A percentile compares a stretch with the other conserved stretches of the same genome.
Evolutionary conservation across 371 early-diverging fungal genomes (phyloP).

Genomic region (Capillidium rhysosporum): DNA sequence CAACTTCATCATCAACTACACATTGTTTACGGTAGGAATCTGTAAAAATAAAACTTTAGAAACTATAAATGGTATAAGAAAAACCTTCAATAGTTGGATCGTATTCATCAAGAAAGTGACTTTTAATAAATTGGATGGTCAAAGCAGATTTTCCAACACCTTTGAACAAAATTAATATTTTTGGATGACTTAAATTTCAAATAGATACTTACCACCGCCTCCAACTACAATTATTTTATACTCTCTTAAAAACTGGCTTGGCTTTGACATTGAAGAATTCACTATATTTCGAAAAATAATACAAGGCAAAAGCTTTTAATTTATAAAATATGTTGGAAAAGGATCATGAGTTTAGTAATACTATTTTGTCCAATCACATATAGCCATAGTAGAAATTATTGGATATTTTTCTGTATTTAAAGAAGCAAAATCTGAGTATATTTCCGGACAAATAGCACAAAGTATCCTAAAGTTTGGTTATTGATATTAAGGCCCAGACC

Average conservation of each 20-base stretch:
- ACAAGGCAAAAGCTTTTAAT: too few species aligned
- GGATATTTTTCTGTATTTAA: too few species aligned
- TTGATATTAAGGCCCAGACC: too few species aligned
- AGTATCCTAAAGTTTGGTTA: too few species aligned
- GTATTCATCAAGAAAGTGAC: conserved; percentile 78
- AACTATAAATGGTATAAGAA: neutral
- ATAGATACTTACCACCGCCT: conserved; percentile 46
- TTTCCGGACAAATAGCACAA: too few species aligned
- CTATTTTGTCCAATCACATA: too few species aligned
- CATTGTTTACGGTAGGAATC: conserved; percentile 84
- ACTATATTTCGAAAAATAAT: too few species aligned
- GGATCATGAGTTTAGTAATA: too few species aligned
- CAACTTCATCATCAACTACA: conserved; percentile 59
- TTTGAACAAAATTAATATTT: conserved; percentile 8
- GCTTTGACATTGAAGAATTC: too few species aligned
- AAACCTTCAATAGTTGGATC: conserved; percentile 84
- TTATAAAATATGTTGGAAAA: too few species aligned
- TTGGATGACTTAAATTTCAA: neutral
- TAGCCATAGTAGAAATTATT: too few species aligned
- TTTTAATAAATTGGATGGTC: conserved; percentile 78
- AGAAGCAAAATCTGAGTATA: too few species aligned
- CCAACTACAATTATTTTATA: conserved; percentile 73
- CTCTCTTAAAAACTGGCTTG: conserved; percentile 14
- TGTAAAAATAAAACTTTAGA: conserved; percentile 8
- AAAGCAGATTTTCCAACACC: conserved; percentile 71